phyloP scores from a whole-genome alignment of 768 basidiomycete genomes.

The Pleurotus salmoneostramineus region DNA sequence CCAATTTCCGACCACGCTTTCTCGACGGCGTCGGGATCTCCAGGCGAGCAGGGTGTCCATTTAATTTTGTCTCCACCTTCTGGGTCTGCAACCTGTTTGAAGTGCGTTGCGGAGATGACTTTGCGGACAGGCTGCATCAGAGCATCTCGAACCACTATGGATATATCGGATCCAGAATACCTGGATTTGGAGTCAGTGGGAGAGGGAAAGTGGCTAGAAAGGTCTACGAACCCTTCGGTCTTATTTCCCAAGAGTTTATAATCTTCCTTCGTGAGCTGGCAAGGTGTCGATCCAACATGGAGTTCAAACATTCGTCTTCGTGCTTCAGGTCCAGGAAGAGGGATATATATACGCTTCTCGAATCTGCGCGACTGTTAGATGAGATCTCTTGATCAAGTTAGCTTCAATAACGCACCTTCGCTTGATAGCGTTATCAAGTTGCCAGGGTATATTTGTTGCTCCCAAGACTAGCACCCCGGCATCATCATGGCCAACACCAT shows the following conservation, averaged over 20 bases:
- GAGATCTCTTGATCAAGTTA: background rate
- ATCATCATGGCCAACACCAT: slow-evolving; percentile 97
- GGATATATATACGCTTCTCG: slow-evolving; percentile 98
- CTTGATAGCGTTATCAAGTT: slow-evolving; percentile 95
- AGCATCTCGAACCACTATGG: slow-evolving; percentile 91
- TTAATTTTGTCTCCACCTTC: slow-evolving; percentile 33
- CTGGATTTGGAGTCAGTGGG: background rate
- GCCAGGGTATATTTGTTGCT: slow-evolving; percentile 99
- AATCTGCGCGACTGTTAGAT: slow-evolving; percentile 46
- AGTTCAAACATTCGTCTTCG: slow-evolving; percentile 95
- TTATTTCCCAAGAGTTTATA: slow-evolving; percentile 76
- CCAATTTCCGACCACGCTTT: slow-evolving; percentile 87
- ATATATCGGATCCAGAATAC: slow-evolving; percentile 93
- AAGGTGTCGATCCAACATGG: slow-evolving; percentile 91
- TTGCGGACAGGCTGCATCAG: slow-evolving; percentile 99
- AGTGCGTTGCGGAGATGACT: slow-evolving; percentile 93
- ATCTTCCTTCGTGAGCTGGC: slow-evolving; percentile 73
- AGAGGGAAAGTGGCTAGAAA: background rate
- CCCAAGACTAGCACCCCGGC: slow-evolving; percentile 94
- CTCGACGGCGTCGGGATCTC: slow-evolving; percentile 80
- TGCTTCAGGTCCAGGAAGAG: slow-evolving; percentile 90
- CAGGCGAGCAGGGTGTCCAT: slow-evolving; percentile 97
- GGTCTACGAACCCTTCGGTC: slow-evolving; percentile 61
- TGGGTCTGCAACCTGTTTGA: slow-evolving; percentile 52
- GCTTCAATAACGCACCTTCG: slow-evolving; percentile 52